Evolutionary conservation across 768 basidiomycete genomes (phyloP).

Genomic region (Hygrophoropsis aurantiaca): DNA sequence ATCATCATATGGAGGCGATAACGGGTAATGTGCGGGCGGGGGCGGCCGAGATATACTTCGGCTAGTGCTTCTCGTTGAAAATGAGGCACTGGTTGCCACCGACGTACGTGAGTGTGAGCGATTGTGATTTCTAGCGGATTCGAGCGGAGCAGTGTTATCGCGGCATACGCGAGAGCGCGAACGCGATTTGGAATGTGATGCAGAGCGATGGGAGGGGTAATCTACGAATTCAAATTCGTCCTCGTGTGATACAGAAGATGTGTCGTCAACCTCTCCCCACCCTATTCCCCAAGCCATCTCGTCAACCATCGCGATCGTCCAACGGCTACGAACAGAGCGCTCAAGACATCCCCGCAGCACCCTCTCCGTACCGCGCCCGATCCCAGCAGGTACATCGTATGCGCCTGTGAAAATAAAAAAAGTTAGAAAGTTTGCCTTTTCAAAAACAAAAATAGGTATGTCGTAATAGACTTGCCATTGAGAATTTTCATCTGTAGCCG

Average conservation of each 20-base stretch:
- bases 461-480: slow-evolving; percentile 54
- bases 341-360: slow-evolving; percentile 83
- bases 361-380: slow-evolving; percentile 61
- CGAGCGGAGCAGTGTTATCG: slow-evolving; percentile 8
- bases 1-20: slow-evolving; percentile 26
- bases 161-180: slow-evolving; percentile 33
- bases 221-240: slow-evolving; percentile 27
- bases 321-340: slow-evolving; percentile 56
- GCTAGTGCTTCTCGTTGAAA: slow-evolving; percentile 37
- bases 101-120: slow-evolving; percentile 55
- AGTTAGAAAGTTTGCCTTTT: slow-evolving; percentile 8
- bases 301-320: slow-evolving; percentile 81
- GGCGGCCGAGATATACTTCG: slow-evolving; percentile 43
- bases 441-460: neutral
- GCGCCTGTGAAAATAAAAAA: slow-evolving; percentile 45
- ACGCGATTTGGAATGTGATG: slow-evolving; percentile 16
- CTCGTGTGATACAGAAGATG: slow-evolving; percentile 22
- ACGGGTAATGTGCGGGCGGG: slow-evolving; percentile 17
- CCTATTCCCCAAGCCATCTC: slow-evolving; percentile 81
- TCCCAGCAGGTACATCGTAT: slow-evolving; percentile 55
- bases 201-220: slow-evolving; percentile 13
- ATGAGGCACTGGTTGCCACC: slow-evolving; percentile 37
- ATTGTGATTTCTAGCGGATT: slow-evolving; percentile 23
- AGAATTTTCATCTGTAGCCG: slow-evolving; percentile 90
- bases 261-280: slow-evolving; percentile 52